A percentile compares a stretch with the other conserved stretches of the same genome.
Conservation (phyloP, 176 grass and related monocot genomes). For the Triticum turgidum region DNA sequence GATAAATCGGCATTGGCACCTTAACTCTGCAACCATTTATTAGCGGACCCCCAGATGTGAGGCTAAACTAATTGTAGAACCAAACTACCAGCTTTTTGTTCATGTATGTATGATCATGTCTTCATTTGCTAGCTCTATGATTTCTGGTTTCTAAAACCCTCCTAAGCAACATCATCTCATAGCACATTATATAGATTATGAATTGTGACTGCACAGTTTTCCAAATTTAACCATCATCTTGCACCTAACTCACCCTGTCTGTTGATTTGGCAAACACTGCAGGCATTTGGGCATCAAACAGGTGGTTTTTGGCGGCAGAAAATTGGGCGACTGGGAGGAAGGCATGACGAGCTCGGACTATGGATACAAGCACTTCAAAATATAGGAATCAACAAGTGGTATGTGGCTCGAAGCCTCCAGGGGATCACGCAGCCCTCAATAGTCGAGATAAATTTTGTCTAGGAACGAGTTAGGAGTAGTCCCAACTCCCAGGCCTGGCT, state of each 20-base stretch:
- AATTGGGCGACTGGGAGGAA: conserved; percentile 91
- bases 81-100: background rate
- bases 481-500: background rate
- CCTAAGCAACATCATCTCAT: background rate
- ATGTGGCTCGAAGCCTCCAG: background rate
- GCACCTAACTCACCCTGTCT: background rate
- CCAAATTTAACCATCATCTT: background rate
- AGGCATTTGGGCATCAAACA: conserved; percentile 88
- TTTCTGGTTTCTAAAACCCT: background rate
- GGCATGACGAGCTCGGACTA: conserved; percentile 77
- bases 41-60: background rate
- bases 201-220: background rate
- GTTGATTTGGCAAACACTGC: conserved; percentile 11
- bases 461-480: background rate
- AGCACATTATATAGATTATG: background rate
- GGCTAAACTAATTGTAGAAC: background rate
- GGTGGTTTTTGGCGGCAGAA: conserved; percentile 71
- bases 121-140: background rate
- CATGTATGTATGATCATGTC: background rate
- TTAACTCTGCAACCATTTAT: background rate
- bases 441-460: background rate
- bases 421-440: background rate
- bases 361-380: conserved; percentile 88
- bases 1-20: background rate
- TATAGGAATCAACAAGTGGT: conserved; percentile 28